Conservation (phyloP, 371 early-diverging fungal species). For the Saksenaea oblongispora region DNA sequence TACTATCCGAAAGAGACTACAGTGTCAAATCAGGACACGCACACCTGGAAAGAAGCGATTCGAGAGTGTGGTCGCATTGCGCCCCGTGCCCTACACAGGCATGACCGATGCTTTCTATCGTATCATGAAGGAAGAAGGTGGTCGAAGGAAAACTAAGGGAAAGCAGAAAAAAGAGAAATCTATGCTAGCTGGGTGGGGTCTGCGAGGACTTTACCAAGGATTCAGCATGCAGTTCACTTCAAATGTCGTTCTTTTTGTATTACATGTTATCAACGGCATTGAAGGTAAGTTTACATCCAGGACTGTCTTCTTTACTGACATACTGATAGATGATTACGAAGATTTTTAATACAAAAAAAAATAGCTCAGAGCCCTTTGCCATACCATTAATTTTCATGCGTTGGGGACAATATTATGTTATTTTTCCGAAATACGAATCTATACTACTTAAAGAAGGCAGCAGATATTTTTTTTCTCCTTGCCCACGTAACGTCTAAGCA, state of each 20-base stretch:
- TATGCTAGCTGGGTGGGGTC: slow-evolving; percentile 52
- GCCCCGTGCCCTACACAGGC: slow-evolving; percentile 87
- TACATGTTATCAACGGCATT: slow-evolving; percentile 57
- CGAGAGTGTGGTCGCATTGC: slow-evolving; percentile 72
- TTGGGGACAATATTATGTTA: not conserved
- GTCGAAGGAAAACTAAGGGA: slow-evolving; percentile 14
- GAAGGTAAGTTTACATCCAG: slow-evolving; percentile 41
- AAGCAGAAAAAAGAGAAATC: slow-evolving; percentile 17
- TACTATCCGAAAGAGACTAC: slow-evolving; percentile 84
- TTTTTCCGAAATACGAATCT: too few species aligned
- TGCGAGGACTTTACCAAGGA: slow-evolving; percentile 80
- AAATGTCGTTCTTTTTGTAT: slow-evolving; percentile 64
- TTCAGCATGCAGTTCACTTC: slow-evolving; percentile 70
- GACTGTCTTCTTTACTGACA: not conserved
- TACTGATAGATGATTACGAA: slow-evolving; percentile 21
- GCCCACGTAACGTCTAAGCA: too few species aligned
- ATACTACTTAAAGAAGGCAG: too few species aligned
- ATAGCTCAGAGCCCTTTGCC: not conserved
- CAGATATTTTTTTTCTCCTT: too few species aligned
- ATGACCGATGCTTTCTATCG: slow-evolving; percentile 76
- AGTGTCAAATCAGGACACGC: slow-evolving; percentile 71
- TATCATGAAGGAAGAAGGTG: slow-evolving; percentile 88
- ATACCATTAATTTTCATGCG: not conserved
- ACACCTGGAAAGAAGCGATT: slow-evolving; percentile 61
- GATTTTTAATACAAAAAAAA: slow-evolving; percentile 17